phyloP scores from a whole-genome alignment of 257 asterid species.

The Leptodermis oblonga region DNA sequence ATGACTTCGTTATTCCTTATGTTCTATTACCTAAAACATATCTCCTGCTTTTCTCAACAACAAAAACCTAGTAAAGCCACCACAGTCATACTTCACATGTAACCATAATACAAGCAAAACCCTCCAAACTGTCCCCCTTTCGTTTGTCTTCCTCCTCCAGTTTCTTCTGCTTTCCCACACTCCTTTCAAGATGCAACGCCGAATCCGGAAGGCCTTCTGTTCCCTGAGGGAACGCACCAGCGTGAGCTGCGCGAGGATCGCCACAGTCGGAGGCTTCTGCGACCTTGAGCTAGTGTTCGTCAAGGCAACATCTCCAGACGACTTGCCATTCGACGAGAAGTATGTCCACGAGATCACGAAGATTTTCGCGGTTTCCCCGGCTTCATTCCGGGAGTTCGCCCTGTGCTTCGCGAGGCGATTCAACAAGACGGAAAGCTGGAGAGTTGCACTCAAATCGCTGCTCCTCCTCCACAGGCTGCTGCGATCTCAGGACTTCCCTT shows the following conservation, averaged over 20 bases:
- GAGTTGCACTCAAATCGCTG: constrained; percentile 65
- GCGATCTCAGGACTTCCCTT: constrained; percentile 27
- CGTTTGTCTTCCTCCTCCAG: background rate
- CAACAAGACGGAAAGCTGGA: constrained; percentile 48
- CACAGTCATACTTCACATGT: background rate
- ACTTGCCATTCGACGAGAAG: constrained; percentile 39
- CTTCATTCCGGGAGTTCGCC: constrained; percentile 39
- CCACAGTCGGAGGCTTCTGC: constrained; percentile 52
- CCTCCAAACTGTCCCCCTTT: background rate
- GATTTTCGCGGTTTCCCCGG: constrained; percentile 41
- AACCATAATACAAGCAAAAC: background rate
- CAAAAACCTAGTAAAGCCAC: background rate
- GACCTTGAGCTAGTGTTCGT: constrained; percentile 42
- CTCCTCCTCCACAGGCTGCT: constrained; percentile 64
- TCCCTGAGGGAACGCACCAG: constrained; percentile 39
- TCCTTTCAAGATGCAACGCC: constrained; percentile 19
- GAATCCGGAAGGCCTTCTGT: constrained; percentile 38
- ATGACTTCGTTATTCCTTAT: constrained; percentile 14
- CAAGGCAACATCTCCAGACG: constrained; percentile 62
- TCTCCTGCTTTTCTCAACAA: background rate
- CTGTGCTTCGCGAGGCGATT: constrained; percentile 39
- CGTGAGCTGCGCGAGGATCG: constrained; percentile 56
- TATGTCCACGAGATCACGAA: constrained; percentile 47
- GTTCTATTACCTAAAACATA: constrained; percentile 1
- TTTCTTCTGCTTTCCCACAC: background rate